These are phyloP conservation scores for Curvularia eragrostidis DNA, from an alignment of 2,329 filamentous ascomycete genomes.

Conservation along the genomic window DNA sequence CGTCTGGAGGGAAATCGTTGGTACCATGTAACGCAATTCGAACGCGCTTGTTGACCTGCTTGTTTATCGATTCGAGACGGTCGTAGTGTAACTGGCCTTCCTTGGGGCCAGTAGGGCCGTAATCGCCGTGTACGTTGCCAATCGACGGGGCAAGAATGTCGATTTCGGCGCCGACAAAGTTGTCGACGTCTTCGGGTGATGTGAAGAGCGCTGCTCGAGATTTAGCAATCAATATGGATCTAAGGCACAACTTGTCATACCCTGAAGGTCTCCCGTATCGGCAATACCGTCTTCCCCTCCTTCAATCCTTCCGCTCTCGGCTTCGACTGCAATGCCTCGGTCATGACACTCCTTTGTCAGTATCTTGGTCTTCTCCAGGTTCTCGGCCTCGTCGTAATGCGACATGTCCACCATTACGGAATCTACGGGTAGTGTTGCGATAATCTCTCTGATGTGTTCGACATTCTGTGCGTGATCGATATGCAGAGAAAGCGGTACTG, in stretches of 20 bases:
- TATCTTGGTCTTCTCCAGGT: slow-evolving; percentile 67
- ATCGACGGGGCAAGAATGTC: slow-evolving; percentile 77
- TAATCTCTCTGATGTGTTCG: slow-evolving; percentile 52
- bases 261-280: slow-evolving; percentile 68
- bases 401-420: slow-evolving; percentile 81
- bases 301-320: slow-evolving; percentile 73
- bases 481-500: slow-evolving; percentile 55
- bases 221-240: slow-evolving; percentile 4
- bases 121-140: slow-evolving; percentile 77
- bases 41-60: slow-evolving; percentile 51
- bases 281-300: slow-evolving; percentile 76
- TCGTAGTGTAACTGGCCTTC: slow-evolving; percentile 44
- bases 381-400: slow-evolving; percentile 75
- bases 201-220: slow-evolving; percentile 59
- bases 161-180: slow-evolving; percentile 73
- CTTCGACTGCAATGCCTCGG: slow-evolving; percentile 70
- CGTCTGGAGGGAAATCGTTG: slow-evolving; percentile 60
- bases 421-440: slow-evolving; percentile 65
- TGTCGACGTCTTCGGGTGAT: slow-evolving; percentile 69
- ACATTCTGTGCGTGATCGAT: slow-evolving; percentile 57
- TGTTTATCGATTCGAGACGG: slow-evolving; percentile 38
- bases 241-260: slow-evolving; percentile 29
- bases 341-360: slow-evolving; percentile 68
- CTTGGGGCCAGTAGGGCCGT: slow-evolving; percentile 64
- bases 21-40: slow-evolving; percentile 64